phyloP scores from a whole-genome alignment of 352 stramenopile genomes.

The Globisporangium okanoganense region DNA sequence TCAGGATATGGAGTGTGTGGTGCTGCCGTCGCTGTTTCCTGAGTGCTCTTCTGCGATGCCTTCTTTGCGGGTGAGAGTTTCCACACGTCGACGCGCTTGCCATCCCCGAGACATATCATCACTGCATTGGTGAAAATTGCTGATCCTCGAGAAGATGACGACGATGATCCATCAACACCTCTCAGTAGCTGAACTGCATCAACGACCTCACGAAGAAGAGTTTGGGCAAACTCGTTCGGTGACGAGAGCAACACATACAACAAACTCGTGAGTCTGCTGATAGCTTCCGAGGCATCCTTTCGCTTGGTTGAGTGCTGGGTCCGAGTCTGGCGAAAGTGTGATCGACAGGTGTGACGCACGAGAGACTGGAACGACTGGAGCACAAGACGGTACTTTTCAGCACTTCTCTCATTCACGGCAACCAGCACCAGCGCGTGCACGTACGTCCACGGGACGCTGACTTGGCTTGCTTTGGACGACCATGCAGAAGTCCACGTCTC shows the following conservation, averaged over 20 bases:
- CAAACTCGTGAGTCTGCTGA: background rate
- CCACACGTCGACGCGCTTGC: slow-evolving; percentile 2
- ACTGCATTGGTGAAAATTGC: slow-evolving; percentile 15
- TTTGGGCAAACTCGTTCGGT: slow-evolving; percentile 1
- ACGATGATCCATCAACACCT: background rate
- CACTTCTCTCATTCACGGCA: slow-evolving; percentile 1
- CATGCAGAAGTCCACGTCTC: slow-evolving; percentile 42
- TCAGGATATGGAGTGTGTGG: slow-evolving; percentile 3
- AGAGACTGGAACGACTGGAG: slow-evolving; percentile 18
- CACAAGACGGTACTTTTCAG: slow-evolving; percentile 10
- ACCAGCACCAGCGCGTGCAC: slow-evolving; percentile 27
- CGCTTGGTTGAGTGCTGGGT: background rate
- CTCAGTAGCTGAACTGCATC: slow-evolving; percentile 1
- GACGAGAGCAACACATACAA: slow-evolving; percentile 9
- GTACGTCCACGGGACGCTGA: slow-evolving; percentile 39
- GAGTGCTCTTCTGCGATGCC: background rate
- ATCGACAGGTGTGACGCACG: slow-evolving; percentile 3
- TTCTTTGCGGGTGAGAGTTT: background rate
- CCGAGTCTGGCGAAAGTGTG: background rate
- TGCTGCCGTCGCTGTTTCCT: background rate
- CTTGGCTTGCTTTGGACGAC: slow-evolving; percentile 20
- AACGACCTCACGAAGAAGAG: slow-evolving; percentile 9
- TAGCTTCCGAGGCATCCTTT: background rate
- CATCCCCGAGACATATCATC: slow-evolving; percentile 9
- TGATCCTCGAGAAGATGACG: background rate